Evolutionary conservation across 2,329 filamentous ascomycete species (phyloP).

Genomic region (Trichoderma lentiforme): DNA sequence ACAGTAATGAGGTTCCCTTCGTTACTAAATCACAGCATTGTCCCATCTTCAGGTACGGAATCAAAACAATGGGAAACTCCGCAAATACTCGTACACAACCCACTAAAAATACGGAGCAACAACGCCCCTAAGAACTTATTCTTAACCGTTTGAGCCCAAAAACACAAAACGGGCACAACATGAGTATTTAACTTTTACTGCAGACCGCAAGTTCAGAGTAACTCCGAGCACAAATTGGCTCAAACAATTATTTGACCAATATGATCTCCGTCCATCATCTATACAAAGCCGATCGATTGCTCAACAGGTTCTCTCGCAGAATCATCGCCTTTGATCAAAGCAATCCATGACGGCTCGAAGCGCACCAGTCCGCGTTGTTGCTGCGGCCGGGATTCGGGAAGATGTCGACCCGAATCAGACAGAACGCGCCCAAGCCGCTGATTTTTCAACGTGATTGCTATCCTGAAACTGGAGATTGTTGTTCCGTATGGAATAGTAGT

Average conservation of each 20-base stretch:
- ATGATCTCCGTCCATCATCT: not conserved
- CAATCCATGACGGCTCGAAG: not conserved
- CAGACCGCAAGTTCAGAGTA: not conserved
- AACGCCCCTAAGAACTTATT: not conserved
- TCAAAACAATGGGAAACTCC: not conserved
- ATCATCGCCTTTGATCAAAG: not conserved
- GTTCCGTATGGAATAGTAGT: not conserved
- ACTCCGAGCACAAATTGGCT: not conserved
- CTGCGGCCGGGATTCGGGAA: conserved; percentile 3
- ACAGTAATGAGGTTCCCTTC: not conserved
- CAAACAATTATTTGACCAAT: not conserved
- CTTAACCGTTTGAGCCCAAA: not conserved
- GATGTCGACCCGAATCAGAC: not conserved
- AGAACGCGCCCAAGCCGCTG: not conserved
- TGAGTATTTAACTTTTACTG: not conserved
- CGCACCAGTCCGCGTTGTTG: not conserved
- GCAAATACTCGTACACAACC: not conserved
- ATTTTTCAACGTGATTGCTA: not conserved
- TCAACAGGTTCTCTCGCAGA: not conserved
- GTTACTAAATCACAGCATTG: not conserved
- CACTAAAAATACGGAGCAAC: not conserved
- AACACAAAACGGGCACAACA: not conserved
- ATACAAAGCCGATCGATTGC: not conserved
- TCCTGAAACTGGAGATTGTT: not conserved
- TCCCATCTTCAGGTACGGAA: not conserved